Percentiles rank a stretch among this genome's conserved stretches.
Evolutionary conservation across 257 asterid genomes (phyloP).

Genomic region (Nicotiana undulata): DNA sequence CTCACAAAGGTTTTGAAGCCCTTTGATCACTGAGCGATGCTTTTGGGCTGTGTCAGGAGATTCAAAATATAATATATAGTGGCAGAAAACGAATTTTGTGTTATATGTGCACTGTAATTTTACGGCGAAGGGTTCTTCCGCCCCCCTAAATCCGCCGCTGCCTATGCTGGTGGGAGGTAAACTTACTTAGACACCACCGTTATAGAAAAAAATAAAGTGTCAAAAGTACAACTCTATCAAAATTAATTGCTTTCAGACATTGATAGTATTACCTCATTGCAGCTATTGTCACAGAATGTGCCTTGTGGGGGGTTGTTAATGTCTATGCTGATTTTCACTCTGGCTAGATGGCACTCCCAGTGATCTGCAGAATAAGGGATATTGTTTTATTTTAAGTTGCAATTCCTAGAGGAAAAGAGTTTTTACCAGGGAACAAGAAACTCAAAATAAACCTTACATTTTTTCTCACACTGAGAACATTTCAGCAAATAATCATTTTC

Average conservation of each 20-base stretch:
- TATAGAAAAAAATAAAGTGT: neutral
- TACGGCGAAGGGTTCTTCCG: too few relatives aligned
- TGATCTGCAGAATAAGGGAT: conserved; percentile 29
- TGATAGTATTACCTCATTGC: conserved; percentile 36
- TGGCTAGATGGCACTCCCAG: conserved; percentile 39
- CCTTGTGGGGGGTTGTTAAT: conserved; percentile 28
- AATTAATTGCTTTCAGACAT: neutral
- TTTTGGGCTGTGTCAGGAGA: too few relatives aligned
- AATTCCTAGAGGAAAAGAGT: neutral
- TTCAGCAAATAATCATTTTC: conserved; percentile 15
- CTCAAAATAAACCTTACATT: conserved; percentile 20
- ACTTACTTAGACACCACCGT: neutral
- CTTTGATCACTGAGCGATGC: too few relatives aligned
- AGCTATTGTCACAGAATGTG: conserved; percentile 35
- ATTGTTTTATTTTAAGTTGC: neutral
- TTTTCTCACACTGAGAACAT: conserved; percentile 49
- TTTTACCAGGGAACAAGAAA: neutral
- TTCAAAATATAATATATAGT: too few relatives aligned
- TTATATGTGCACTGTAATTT: too few relatives aligned
- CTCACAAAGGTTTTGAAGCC: too few relatives aligned
- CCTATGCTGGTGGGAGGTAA: neutral
- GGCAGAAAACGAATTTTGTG: too few relatives aligned
- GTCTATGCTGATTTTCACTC: conserved; percentile 21
- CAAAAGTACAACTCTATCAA: neutral
- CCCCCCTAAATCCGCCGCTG: too few relatives aligned